Base-by-base conservation (phyloP, 2,329 filamentous ascomycete species). In the Calonectria hawksworthii region DNA sequence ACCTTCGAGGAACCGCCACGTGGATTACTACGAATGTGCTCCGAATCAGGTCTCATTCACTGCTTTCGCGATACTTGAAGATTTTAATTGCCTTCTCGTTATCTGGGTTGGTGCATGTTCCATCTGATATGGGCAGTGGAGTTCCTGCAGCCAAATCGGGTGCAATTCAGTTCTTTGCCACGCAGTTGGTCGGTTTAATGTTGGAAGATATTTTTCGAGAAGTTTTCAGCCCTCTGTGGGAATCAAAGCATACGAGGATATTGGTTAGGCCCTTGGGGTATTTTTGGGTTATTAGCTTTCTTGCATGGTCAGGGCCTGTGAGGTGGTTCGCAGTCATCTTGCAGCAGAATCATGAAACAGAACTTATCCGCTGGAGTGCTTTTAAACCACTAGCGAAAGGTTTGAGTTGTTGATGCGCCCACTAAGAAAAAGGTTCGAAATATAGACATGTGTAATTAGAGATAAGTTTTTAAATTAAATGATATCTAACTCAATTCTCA, bases 261-360 rank as follows among this genome's bases (percentile, higher is more conserved):
- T 3, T 79, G 9, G 71, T 70, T 9, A 75, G 26, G 9, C 28
- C 77, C 13, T 64, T 70, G 26, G 77, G 77, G 0, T 79, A 79
- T 28, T 76, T 77, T 13, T 79, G 77, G 77, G 76, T 78, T 18
- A 70, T 79, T 30, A 34, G 47, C n/a, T 79, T 76, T 72, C 77
- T 79, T 41, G 77, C 70, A 21, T 79, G 77, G 77, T 76, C 76
- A 6, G 77, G 77, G 1, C 77, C 77, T 3, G 76, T 76, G 1
- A 56, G 77, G 14, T 79, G 77, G 77, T 79, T 78, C 47, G 76
- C 77, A 7, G 76, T 78, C 1, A 78, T 79, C 52, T 11, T 76
- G 2, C 72, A 69, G 36, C 77, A 79, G 41, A 73, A 30, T 1
- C 56, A 50, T 13, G 75, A 76, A 38, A 79, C 76, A 0, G 77